Percentiles rank a stretch among this genome's conserved stretches.
Evolutionary conservation across 2,329 filamentous ascomycete genomes (phyloP).

Genomic region (Trichoderma brevicompactum): DNA sequence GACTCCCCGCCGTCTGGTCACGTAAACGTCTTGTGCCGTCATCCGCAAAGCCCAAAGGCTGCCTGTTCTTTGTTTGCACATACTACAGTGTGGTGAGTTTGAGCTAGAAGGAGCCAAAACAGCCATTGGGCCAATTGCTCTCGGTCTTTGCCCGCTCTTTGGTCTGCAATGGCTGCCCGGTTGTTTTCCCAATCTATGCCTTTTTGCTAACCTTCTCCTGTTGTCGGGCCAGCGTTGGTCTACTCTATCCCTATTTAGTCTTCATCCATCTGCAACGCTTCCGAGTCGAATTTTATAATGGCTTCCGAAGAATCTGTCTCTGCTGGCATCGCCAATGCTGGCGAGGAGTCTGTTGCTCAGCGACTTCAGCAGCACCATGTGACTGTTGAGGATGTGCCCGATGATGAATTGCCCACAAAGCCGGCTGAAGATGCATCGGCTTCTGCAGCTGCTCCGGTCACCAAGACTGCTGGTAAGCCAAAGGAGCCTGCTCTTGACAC

Average conservation of each 20-base stretch:
- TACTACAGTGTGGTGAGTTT: slow-evolving; percentile 21
- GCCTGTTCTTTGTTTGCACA: slow-evolving; percentile 7
- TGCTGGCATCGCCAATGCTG: slow-evolving; percentile 43
- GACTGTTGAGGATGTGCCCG: slow-evolving; percentile 78
- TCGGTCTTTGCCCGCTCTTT: background rate
- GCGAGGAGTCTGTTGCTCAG: slow-evolving; percentile 60
- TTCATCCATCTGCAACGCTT: background rate
- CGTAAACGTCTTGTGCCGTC: slow-evolving; percentile 21
- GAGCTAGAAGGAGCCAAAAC: background rate
- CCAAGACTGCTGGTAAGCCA: slow-evolving; percentile 71
- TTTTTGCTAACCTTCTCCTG: slow-evolving; percentile 1
- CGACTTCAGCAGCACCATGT: slow-evolving; percentile 67
- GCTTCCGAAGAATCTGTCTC: slow-evolving; percentile 41
- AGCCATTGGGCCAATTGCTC: background rate
- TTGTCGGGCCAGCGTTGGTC: slow-evolving; percentile 11
- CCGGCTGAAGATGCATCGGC: slow-evolving; percentile 52
- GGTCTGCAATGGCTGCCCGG: background rate
- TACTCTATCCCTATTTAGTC: background rate
- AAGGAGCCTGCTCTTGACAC: slow-evolving; percentile 72
- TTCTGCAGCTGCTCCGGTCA: slow-evolving; percentile 52
- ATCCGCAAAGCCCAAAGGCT: slow-evolving; percentile 21
- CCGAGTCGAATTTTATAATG: slow-evolving; percentile 43
- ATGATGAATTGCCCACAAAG: slow-evolving; percentile 73
- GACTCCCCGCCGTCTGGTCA: slow-evolving; percentile 24
- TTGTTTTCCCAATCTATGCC: background rate